Evolutionary conservation across 495 filamentous ascomycete genomes (phyloP), one percentile per base, ranked within the genome.

Genomic region (Neurospora discreta): DNA sequence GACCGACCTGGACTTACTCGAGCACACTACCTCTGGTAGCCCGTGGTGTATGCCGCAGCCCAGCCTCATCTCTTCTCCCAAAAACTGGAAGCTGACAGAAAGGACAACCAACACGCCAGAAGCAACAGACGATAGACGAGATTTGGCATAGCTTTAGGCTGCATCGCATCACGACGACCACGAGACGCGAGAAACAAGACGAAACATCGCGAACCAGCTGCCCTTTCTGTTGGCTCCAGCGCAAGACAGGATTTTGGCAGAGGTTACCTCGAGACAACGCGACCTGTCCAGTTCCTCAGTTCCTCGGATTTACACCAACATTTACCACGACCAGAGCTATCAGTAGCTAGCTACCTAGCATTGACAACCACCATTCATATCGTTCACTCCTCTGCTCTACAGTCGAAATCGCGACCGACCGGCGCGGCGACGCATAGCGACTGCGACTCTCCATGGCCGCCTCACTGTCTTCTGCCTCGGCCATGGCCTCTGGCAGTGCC

Each of bases 391-490:
- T 33, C n/a, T 30, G 26, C 23, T 65, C 52, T 65, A 16, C 26
- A 58, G 1, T 18, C 52, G 52, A 65, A 65, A 15, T 18, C 52
- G 52, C 52, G 52, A 65, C 52, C 52, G 52, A 65, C 26, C 52
- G 52, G 26, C 33, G 33, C 52, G 26, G 52, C 52, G 52, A 33
- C 52, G 52, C 52, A 65, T 65, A 33, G 52, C 52, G 52, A 65
- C 30, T 65, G 52, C 52, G 52, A 65, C 52, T 65, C 70, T 26
- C 42, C 46, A 80, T 81, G 80, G 78, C 80, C 73, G 74, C 78
- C 43, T 73, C 76, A 39, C 79, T 77, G 71, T 70, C 46, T 65
- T 70, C 75, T 39, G 74, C 73, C 39, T 69, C 76, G 20, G 65
- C 76, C 2, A 60, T 69, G 20, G 70, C 70, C 26, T 69, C 74